Evolutionary conservation across 2,329 filamentous ascomycete genomes (phyloP).

Genomic region (Colletotrichum falcatum): DNA sequence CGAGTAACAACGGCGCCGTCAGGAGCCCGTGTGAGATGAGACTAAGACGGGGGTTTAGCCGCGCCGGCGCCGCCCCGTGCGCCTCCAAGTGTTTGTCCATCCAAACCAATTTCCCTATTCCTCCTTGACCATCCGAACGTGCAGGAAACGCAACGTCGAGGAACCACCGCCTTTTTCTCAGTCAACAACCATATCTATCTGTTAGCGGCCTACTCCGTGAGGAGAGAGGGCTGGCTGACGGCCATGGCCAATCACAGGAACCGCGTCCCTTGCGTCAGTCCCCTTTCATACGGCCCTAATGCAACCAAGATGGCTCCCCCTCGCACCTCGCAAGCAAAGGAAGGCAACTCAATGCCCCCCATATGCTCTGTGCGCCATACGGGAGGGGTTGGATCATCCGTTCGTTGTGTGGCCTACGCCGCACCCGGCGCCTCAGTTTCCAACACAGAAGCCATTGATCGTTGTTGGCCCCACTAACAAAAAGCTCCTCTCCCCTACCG

Average conservation of each 20-base stretch:
- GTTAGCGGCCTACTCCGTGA: not conserved
- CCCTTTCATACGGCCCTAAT: constrained; percentile 31
- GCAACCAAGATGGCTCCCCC: constrained; percentile 27
- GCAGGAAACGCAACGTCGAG: not conserved
- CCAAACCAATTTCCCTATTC: not conserved
- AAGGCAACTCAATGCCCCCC: constrained; percentile 4
- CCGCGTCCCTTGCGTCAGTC: constrained; percentile 36
- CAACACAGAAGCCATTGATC: not conserved
- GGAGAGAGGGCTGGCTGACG: not conserved
- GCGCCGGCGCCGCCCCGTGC: constrained; percentile 33
- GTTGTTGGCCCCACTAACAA: not conserved
- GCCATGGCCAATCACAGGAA: constrained; percentile 22
- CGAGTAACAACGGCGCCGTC: constrained; percentile 22
- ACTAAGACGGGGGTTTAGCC: constrained; percentile 19
- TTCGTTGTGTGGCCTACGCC: constrained; percentile 12
- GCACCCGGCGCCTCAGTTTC: constrained; percentile 6
- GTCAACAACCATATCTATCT: not conserved
- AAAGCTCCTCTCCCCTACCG: not conserved
- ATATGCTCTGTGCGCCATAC: not conserved
- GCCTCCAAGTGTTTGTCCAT: constrained; percentile 10
- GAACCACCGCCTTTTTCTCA: not conserved
- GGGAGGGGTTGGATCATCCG: not conserved
- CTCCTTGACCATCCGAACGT: not conserved
- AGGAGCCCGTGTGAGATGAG: not conserved
- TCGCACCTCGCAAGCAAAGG: not conserved